Evolutionary conservation across 768 basidiomycete genomes (phyloP), one percentile per base, ranked within the genome.

Genomic region (Chalciporus chontae): DNA sequence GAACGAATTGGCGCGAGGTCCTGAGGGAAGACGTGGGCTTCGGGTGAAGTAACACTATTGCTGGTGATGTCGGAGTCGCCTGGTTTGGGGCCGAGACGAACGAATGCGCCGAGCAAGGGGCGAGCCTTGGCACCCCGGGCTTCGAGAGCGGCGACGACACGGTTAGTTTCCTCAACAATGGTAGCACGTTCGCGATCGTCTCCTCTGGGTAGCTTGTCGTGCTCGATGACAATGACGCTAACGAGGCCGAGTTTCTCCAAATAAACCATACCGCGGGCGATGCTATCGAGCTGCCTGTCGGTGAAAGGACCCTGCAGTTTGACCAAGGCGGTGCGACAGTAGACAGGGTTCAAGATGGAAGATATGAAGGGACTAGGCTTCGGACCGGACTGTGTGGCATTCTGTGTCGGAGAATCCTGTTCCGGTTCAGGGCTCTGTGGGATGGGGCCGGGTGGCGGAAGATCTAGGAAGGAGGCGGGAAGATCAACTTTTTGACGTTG

Each of bases 271-370:
- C 96, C 96, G 36, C 87, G 81, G 36, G 88, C 84, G 57, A 99
- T 91, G 66, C 94, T 94, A 56, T 95, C 90, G 50, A 98, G 81
- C 61, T 97, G 96, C 8, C 84, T 78, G 69, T 95, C 87, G 9
- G 83, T 87, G 65, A 98, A 98, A 3, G 96, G 96, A 9, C 94
- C 93, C 67, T 98, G 96, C 3, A 98, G 73, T 71, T 98, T 98
- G 59, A 99, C 94, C 14, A 99, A 82, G 5, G 94, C 93, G 1
- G 96, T 95, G 45, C 91, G 86, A 39, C 84, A 79, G 50, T 83
- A 73, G 46, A 90, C 80, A 6, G 94, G 94, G 61, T 94, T 76
- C n/a, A 94, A 75, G 57, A 89, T 85, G n/a, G 85, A 84, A 6
- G 81, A 77, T 52, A 87, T 70, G 57, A 87, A 73, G 8, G 77